Evolutionary conservation across 2,329 filamentous ascomycete genomes (phyloP).

Genomic region (Aspergillus pseudonomiae): DNA sequence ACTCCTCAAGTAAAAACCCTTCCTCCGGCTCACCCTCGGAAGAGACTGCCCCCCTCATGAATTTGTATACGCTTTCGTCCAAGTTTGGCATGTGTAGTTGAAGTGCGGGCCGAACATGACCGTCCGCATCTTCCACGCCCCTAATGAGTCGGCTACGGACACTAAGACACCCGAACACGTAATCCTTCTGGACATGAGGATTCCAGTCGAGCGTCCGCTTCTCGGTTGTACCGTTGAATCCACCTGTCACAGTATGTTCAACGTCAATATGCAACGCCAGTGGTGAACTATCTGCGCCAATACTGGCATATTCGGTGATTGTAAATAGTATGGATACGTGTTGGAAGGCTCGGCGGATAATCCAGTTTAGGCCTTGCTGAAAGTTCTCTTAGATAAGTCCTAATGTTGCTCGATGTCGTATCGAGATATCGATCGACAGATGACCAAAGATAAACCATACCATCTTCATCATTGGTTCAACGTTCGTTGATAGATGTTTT

Average conservation of each 20-base stretch:
- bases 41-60: too few species aligned
- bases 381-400: not conserved
- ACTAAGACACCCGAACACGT: too few species aligned
- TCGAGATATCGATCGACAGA: not conserved
- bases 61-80: too few species aligned
- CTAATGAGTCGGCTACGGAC: too few species aligned
- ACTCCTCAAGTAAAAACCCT: too few species aligned
- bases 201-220: not conserved
- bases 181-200: too few species aligned
- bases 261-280: not conserved
- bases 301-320: not conserved
- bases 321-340: not conserved
- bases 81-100: too few species aligned
- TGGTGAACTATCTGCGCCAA: not conserved
- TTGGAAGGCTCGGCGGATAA: not conserved
- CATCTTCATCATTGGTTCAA: not conserved
- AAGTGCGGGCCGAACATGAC: too few species aligned
- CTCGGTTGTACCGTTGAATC: not conserved
- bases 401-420: not conserved
- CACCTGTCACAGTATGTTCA: not conserved
- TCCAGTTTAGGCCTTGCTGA: not conserved
- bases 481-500: not conserved
- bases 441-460: not conserved
- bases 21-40: too few species aligned
- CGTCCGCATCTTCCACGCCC: too few species aligned